Percentiles rank a stretch among this genome's conserved stretches.
These are phyloP conservation scores for Malassezia caprae DNA, from an alignment of 1,284 basidiomycete genomes.

Conservation along the genomic window DNA sequence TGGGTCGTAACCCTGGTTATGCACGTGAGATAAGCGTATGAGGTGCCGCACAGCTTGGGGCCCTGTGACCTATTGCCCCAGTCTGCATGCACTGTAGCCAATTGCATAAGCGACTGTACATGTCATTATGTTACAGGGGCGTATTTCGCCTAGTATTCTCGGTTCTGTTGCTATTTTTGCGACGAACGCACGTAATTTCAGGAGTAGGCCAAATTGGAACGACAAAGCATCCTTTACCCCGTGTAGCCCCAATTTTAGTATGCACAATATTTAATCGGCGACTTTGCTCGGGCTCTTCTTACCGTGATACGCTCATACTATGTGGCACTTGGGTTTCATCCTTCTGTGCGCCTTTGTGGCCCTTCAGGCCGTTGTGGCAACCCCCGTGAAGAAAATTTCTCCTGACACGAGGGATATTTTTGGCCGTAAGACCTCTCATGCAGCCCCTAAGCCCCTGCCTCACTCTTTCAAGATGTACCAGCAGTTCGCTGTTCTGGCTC, in stretches of 20 bases:
- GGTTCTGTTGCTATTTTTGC: neutral
- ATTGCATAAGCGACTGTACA: neutral
- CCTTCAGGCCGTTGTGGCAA: neutral
- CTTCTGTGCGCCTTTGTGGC: neutral
- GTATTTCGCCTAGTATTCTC: neutral
- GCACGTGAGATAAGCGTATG: no score
- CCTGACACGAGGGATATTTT: neutral
- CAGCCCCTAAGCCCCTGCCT: neutral
- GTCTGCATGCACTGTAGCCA: neutral
- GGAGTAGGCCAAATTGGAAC: no score
- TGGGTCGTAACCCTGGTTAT: no score
- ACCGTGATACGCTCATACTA: neutral
- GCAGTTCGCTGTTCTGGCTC: slow-evolving; percentile 9
- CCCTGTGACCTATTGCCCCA: no score
- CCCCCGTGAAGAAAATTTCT: neutral
- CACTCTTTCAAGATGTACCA: slow-evolving; percentile 8
- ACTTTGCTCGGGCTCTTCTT: neutral
- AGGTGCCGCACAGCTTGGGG: no score
- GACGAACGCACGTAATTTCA: no score
- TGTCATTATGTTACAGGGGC: neutral
- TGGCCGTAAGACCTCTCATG: neutral
- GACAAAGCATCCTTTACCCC: neutral
- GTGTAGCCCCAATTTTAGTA: neutral
- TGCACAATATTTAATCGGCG: no score
- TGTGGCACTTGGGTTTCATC: neutral